A percentile compares a stretch with the other conserved stretches of the same genome.
These are phyloP conservation scores for Aphanoascus verrucosus DNA, from an alignment of 2,329 filamentous ascomycete species.

Conservation along the genomic window DNA sequence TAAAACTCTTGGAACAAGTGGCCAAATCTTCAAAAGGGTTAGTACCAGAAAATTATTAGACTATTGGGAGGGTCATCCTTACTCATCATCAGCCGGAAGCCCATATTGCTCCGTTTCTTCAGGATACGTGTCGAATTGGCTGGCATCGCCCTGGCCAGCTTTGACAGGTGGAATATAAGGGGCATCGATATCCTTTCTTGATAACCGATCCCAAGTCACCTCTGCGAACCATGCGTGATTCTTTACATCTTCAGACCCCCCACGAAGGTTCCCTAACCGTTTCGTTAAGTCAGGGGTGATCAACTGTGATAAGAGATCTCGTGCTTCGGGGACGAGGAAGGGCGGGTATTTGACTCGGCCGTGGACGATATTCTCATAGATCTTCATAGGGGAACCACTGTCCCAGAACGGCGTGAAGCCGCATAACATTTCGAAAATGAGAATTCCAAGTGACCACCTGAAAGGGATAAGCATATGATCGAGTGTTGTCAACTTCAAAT, in stretches of 20 bases:
- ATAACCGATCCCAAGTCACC: slow-evolving; percentile 91
- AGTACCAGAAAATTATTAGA: slow-evolving; percentile 3
- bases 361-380: slow-evolving; percentile 97
- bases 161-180: slow-evolving; percentile 95
- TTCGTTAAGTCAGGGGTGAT: slow-evolving; percentile 95
- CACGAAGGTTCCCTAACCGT: slow-evolving; percentile 84
- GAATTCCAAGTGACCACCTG: slow-evolving; percentile 96
- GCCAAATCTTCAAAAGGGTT: slow-evolving; percentile 46
- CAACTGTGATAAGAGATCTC: slow-evolving; percentile 80
- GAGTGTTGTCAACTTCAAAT: not conserved
- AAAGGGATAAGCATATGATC: slow-evolving; percentile 12
- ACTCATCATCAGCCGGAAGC: slow-evolving; percentile 69
- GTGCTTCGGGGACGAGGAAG: slow-evolving; percentile 88
- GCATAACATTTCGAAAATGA: slow-evolving; percentile 99
- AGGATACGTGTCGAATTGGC: slow-evolving; percentile 95
- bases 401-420: slow-evolving; percentile 99
- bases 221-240: slow-evolving; percentile 93
- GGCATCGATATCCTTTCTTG: slow-evolving; percentile 93
- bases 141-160: slow-evolving; percentile 86
- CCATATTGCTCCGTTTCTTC: slow-evolving; percentile 95
- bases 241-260: slow-evolving; percentile 85
- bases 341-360: slow-evolving; percentile 93
- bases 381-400: slow-evolving; percentile 80
- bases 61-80: slow-evolving; percentile 38
- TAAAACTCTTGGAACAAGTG: slow-evolving; percentile 68